phyloP scores from a whole-genome alignment of 495 filamentous ascomycete genomes.

The Penicillium salamii region DNA sequence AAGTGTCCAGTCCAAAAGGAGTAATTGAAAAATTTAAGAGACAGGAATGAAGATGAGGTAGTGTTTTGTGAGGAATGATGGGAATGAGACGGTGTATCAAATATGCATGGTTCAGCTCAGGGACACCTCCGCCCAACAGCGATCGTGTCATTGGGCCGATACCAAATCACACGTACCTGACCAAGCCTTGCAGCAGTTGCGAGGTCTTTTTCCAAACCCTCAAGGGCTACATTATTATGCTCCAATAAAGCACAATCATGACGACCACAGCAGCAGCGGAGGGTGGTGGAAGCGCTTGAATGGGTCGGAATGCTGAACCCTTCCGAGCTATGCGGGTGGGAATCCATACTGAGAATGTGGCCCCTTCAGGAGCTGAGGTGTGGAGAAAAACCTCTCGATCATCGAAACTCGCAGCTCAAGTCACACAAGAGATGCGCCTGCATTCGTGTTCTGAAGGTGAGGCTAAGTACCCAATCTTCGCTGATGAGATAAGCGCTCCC shows the following conservation, averaged over 20 bases:
- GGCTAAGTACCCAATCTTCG: conserved; percentile 5
- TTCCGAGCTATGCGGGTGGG: conserved; percentile 27
- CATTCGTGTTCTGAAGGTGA: neutral
- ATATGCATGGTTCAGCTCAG: conserved; percentile 20
- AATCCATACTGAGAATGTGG: conserved; percentile 35
- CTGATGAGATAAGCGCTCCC: neutral
- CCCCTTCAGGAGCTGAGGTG: conserved; percentile 15
- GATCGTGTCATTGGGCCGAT: conserved; percentile 1
- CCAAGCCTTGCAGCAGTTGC: conserved; percentile 80
- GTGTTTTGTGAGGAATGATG: conserved; percentile 13
- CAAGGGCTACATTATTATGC: conserved; percentile 73
- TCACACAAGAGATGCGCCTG: conserved; percentile 4
- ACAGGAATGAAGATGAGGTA: conserved; percentile 2
- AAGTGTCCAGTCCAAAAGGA: neutral
- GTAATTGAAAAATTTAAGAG: conserved; percentile 1
- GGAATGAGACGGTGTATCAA: conserved; percentile 25
- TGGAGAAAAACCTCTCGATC: conserved; percentile 3
- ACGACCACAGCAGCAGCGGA: conserved; percentile 81
- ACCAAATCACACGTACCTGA: conserved; percentile 59
- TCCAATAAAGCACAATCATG: conserved; percentile 74
- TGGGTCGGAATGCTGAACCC: conserved; percentile 39
- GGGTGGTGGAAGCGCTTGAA: conserved; percentile 25
- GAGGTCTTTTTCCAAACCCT: conserved; percentile 82
- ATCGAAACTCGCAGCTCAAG: conserved; percentile 10
- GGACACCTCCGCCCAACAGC: neutral